phyloP scores from a whole-genome alignment of 768 basidiomycete genomes.

The Xanthoconium stramineum region DNA sequence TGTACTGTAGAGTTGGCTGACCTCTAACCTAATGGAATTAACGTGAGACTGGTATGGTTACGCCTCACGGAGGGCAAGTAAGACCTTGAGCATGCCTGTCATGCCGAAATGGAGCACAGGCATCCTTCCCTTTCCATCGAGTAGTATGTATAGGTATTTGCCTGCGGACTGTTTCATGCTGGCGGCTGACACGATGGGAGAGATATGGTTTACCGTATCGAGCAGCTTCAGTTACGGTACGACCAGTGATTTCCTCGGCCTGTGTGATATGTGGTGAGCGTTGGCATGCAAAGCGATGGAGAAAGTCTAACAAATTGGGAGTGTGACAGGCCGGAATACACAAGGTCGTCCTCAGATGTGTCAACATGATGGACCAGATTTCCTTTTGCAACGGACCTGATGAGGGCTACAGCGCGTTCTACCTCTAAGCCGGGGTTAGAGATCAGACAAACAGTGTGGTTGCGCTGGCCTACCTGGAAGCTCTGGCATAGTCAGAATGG shows the following conservation, averaged over 20 bases:
- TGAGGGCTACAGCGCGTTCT: conserved; percentile 57
- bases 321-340: conserved; percentile 56
- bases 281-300: background rate
- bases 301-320: conserved; percentile 55
- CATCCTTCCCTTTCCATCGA: conserved; percentile 56
- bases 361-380: conserved; percentile 56
- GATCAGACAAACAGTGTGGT: background rate
- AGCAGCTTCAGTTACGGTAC: conserved; percentile 44
- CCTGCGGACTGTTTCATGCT: conserved; percentile 33
- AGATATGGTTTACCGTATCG: conserved; percentile 47
- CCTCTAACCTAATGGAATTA: conserved; percentile 42
- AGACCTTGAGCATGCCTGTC: conserved; percentile 78
- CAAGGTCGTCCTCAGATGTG: conserved; percentile 57
- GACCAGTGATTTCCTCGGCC: conserved; percentile 52
- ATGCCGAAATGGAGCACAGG: conserved; percentile 82
- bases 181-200: background rate
- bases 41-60: background rate
- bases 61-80: background rate
- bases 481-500: background rate
- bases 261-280: conserved; percentile 25
- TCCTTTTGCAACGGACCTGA: conserved; percentile 49
- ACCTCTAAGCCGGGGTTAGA: conserved; percentile 47
- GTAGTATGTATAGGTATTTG: conserved; percentile 63
- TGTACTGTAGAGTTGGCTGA: conserved; percentile 46
- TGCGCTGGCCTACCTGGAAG: conserved; percentile 35